Percentiles rank a stretch among this genome's conserved stretches.
These are phyloP conservation scores for Pseudoneurospora amorphoporcata DNA, from an alignment of 495 filamentous ascomycete genomes.

Conservation along the genomic window DNA sequence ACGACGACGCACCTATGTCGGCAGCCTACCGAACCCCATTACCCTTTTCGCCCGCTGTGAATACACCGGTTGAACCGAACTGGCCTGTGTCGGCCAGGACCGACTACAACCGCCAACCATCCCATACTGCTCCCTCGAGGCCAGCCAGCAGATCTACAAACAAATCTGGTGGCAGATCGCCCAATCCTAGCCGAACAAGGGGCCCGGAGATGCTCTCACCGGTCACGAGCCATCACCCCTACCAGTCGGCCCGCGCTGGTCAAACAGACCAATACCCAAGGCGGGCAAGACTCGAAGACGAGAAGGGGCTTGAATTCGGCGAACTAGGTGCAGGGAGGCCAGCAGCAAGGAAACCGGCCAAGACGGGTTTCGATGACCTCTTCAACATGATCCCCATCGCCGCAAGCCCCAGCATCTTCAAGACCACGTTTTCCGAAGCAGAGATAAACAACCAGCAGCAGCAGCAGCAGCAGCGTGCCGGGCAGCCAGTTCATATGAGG, in stretches of 20 bases:
- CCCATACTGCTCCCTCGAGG: slow-evolving; percentile 2
- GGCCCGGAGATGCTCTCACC: not conserved
- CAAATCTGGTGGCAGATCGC: slow-evolving; percentile 2
- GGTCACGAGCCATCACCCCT: not conserved
- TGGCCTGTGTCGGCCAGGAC: slow-evolving; percentile 12
- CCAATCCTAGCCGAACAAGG: slow-evolving; percentile 7
- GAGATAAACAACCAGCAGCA: not conserved
- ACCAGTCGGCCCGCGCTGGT: not conserved
- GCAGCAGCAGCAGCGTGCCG: not conserved
- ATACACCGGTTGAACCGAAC: slow-evolving; percentile 13
- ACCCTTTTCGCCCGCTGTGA: slow-evolving; percentile 4
- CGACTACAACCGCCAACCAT: slow-evolving; percentile 1
- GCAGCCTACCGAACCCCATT: not conserved
- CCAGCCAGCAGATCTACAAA: slow-evolving; percentile 1
- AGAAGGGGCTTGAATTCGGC: not conserved
- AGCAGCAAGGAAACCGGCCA: not conserved
- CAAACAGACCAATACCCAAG: not conserved
- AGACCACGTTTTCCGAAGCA: not conserved
- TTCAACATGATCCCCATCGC: slow-evolving; percentile 15
- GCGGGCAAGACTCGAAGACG: not conserved
- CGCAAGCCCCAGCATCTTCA: slow-evolving; percentile 21
- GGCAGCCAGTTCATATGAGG: slow-evolving; percentile 1
- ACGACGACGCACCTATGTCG: slow-evolving; percentile 6
- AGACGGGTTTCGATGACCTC: not conserved
- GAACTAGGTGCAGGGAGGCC: not conserved